Percentiles rank a stretch among this genome's conserved stretches.
phyloP scores from a whole-genome alignment of 2,329 filamentous ascomycete genomes.

The Calonectria fujianensis region DNA sequence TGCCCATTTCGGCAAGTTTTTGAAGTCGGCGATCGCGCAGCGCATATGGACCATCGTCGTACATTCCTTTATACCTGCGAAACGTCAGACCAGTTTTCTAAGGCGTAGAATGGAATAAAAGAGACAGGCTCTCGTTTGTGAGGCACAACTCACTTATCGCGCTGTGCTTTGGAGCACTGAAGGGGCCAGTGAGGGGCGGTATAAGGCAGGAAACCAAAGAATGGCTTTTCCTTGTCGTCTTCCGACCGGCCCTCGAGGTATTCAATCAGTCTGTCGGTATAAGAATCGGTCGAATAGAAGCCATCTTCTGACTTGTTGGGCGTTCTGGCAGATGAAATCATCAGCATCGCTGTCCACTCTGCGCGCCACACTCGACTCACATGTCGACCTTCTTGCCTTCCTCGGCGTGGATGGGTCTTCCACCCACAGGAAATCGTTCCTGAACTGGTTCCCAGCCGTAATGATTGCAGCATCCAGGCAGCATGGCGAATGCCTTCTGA shows the following conservation, averaged over 20 bases:
- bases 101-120: too few relatives aligned
- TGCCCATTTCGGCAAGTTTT: constrained; percentile 72
- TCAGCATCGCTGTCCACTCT: neutral
- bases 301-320: constrained; percentile 56
- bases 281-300: constrained; percentile 68
- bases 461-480: constrained; percentile 76
- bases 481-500: constrained; percentile 74
- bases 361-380: constrained; percentile 7
- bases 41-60: constrained; percentile 75
- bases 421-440: constrained; percentile 30
- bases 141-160: constrained; percentile 62
- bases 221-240: constrained; percentile 52
- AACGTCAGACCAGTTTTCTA: too few relatives aligned
- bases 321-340: neutral
- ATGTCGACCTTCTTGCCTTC: constrained; percentile 34
- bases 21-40: constrained; percentile 71
- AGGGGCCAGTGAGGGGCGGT: constrained; percentile 79
- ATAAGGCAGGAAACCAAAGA: constrained; percentile 61
- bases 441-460: constrained; percentile 50
- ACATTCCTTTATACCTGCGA: constrained; percentile 71
- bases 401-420: constrained; percentile 29
- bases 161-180: constrained; percentile 72
- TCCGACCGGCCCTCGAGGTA: constrained; percentile 58
- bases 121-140: too few relatives aligned
- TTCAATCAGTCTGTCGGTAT: constrained; percentile 64